Base-by-base conservation (phyloP, 2,329 filamentous ascomycete species). In the Pezizomycotina sp. region DNA sequence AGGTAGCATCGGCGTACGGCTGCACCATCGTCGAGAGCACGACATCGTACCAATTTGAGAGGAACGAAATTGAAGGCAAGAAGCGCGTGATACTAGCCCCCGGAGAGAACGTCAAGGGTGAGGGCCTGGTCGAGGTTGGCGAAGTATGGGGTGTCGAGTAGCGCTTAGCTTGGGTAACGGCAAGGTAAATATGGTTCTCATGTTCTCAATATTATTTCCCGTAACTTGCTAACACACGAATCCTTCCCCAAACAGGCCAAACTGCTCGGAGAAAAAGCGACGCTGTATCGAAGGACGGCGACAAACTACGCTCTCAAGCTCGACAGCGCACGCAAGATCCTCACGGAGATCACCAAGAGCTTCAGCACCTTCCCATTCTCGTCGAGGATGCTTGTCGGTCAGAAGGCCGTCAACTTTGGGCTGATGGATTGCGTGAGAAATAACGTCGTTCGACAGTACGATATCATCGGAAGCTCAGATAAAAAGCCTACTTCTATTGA, bases 311-410 rank as follows among this genome's bases (percentile, higher is more conserved):
- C 74, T 44, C 69, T 98, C 49, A 98, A 95, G 74, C 77, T 89
- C 50, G 82, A 82, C 43, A 92, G 81, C 49, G 93, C 86, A 34
- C 74, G 86, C 57, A 81, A 91, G 62, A 77, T 86, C 31, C 68
- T 95, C 34, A 92, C 84, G 29, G 89, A 95, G 63, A 77, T 92
- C 44, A 77, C 91, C 59, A 91, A 86, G 74, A 93, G 86, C 65
- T 98, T 95, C 56, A 84, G 86, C 48, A 82, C 73, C 46, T 98
- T 98, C 69, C 89, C 89, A 52, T 98, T 98, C 72, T 92, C 81
- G 62, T 68, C 95, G 65, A 73, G 89, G 56, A 89, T 98, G 65
- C 71, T 98, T 46, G 86, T 93, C 47, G 86, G 95, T 54, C 89
- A 98, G 70, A 77, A 86, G 55, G 75, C 84, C 48, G 89, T 82